Base-by-base conservation (phyloP, 2,329 filamentous ascomycete species). In the Lecanoromycetidae sp. region DNA sequence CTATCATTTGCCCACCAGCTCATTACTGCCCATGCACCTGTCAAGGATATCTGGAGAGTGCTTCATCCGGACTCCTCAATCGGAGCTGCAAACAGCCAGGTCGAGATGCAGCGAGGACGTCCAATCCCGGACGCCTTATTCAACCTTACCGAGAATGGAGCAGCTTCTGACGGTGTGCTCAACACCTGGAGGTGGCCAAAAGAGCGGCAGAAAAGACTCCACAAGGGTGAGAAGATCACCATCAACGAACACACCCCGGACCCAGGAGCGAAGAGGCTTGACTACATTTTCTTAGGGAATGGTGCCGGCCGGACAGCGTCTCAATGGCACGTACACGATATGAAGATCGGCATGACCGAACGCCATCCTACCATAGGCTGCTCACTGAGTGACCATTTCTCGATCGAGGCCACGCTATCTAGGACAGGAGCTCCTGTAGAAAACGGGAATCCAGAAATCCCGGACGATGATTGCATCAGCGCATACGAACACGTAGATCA, bases 181-280 rank as follows among this genome's bases (percentile, higher is more conserved):
- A 96, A 96, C 63, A 94, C 90, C 3, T 98, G 91, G 91, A 76
- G 88, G 35, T 96, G 90, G 90, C 72, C 78, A 49, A 78, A 84
- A 57, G 69, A 68, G 13, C 72, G 84, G 57, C 82, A 79, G 62
- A 83, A 82, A 58, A 72, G 72, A 5, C 68, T 93, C 2, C 75
- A 75, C 13, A 76, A 76, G 37, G 81, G 81, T 0, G 72, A 76
- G 46, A 72, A 80, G n/a, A 71, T 79, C 33, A 63, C 70, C 4
- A 71, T 94, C 5, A 70, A 82, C n/a, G 73, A 75, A 0, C 73
- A 81, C 38, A 76, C 77, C 0, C 64, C 71, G 3, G 88, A 95
- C 60, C 78, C 77, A 0, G 72, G 71, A 20, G 90, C 84, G n/a
- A 90, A 94, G 63, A 74, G 91, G 19, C 74, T 96, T 39, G 91